Percentiles rank a stretch among this genome's conserved stretches.
Evolutionary conservation across 1,284 basidiomycete species (phyloP).

Genomic region (Microbotryomycetes sp.): DNA sequence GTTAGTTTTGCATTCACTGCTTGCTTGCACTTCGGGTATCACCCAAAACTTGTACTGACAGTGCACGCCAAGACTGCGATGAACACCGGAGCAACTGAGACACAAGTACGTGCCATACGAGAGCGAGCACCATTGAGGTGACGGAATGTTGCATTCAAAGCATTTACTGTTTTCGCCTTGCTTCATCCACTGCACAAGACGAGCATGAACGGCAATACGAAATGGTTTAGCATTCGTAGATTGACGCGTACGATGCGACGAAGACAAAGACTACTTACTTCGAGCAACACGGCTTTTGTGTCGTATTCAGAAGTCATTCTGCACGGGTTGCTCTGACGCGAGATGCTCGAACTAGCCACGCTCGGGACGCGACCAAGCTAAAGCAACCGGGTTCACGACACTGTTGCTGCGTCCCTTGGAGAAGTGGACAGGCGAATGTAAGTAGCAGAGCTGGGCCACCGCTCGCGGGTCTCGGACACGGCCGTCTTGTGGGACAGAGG

Average conservation of each 20-base stretch:
- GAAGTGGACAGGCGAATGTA: too few species aligned
- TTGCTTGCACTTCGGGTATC: too few species aligned
- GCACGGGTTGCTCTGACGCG: not conserved
- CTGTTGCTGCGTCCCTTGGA: too few species aligned
- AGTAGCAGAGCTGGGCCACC: too few species aligned
- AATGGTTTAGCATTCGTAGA: too few species aligned
- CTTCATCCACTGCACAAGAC: conserved; percentile 28
- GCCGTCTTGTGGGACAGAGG: too few species aligned
- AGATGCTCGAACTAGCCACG: not conserved
- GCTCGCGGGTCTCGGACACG: too few species aligned
- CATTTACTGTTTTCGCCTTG: conserved; percentile 33
- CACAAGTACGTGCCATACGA: conserved; percentile 71
- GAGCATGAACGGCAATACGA: not conserved
- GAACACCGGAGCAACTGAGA: conserved; percentile 80
- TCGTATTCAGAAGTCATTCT: conserved; percentile 30
- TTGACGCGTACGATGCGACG: not conserved
- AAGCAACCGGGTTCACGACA: too few species aligned
- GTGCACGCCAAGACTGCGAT: conserved; percentile 82
- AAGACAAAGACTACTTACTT: conserved; percentile 14
- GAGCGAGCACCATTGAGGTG: conserved; percentile 19
- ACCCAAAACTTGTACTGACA: too few species aligned
- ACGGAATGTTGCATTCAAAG: conserved; percentile 24
- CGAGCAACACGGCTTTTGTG: conserved; percentile 26
- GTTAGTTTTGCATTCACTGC: too few species aligned
- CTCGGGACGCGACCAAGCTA: not conserved